Base-by-base conservation (phyloP, 768 basidiomycete genomes). In the Termitomyces sp. region DNA sequence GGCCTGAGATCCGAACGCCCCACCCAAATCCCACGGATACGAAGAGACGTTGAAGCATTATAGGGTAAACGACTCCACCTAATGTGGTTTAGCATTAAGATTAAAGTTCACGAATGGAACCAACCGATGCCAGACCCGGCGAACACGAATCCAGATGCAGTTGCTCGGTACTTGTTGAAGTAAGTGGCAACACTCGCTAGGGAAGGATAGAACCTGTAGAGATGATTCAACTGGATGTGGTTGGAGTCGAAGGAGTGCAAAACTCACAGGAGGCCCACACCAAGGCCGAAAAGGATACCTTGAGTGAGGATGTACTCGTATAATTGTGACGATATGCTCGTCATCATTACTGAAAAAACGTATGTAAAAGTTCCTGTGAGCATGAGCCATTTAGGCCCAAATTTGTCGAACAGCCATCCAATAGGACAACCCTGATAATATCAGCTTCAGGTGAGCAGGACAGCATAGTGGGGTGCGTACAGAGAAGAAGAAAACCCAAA, bases 21-120 rank as follows among this genome's bases (percentile, higher is more conserved):
- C 84, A 86, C 9, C 74, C 77, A 64, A 86, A 88, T 1, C 83
- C 85, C 32, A 85, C 66, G 28, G 60, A 56, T 43, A 68, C 60
- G 62, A 87, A 85, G 26, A 87, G 78, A 34, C 69, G 69, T 60
- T 80, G 80, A 21, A 88, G 73, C 70, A 85, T 70, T 47, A 88
- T 78, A 0, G 87, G 84, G 59, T 81, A 88, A n/a, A 85, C 68
- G 3, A 87, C 83, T 10, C 87, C 87, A 22, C 89, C 89, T 80
- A 62, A 24, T 30, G 15, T 44, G 32, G 32, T 43, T 38, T 38
- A 37, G 53, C 56, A 55, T 28, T 35, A 40, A 24, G 35, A 9
- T 26, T 41, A 21, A 19, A 50, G 28, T 19, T 51, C 32, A 37
- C 37, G 28, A 17, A 48, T 51, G 46, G 30, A 35, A 49, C 30